Base-by-base conservation (phyloP, 2,329 filamentous ascomycete genomes). In the Xylariaceae sp. region DNA sequence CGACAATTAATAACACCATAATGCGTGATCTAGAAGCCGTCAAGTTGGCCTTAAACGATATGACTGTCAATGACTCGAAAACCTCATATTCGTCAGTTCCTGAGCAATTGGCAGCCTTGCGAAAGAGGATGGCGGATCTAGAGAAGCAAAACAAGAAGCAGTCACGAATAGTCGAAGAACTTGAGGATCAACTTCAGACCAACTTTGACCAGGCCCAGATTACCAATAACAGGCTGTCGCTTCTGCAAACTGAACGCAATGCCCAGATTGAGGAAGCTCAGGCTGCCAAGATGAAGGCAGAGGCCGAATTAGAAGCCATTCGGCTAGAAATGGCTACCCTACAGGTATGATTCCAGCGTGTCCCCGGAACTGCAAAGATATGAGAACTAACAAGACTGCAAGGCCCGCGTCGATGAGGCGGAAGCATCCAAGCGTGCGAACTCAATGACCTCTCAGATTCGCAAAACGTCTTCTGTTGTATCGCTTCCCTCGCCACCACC, bases 121-220 rank as follows among this genome's bases (percentile, higher is more conserved):
- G 85, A 70, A 83, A 83, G 68, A 84, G 84, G 67, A 83, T 87
- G 71, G 65, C 67, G 7, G 82, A 86, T 41, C 72, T 87, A 19
- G 80, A 86, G 63, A 76, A 70, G 40, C 79, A 79, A 73, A 95
- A 95, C 77, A 86, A 90, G 75, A 96, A 95, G 79, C 95, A 94
- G 71, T 88, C 89, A 40, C 85, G 90, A 19, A 78, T 99, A 12
- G 89, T 99, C 8, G 90, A 97, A 69, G 92, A 99, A 72, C 84
- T 99, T 5, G 94, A 99, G 72, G 92, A 97, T 65, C 94, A 99
- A 71, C 84, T 99, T 50, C 92, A 92, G 67, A 89, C 81, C 68
- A 96, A 94, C 73, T 99, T 91, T 71, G 94, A 99, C 67, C 89
- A 96, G 69, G 91, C 92, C 56, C 89, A 96, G 67, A 77, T 84